phyloP scores from a whole-genome alignment of 306 rosid species.

The Prunus persica region Prunus_persica_NCBIv2 NC_034012.1:4482001-4482500 shows the following conservation, averaged over 20 bases:
- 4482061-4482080: neutral
- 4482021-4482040: neutral
- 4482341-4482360: slow-evolving; percentile 88
- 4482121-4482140: slow-evolving; percentile 59
- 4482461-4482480: slow-evolving; percentile 28
- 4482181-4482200: slow-evolving; percentile 76
- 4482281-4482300: slow-evolving; percentile 99
- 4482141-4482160: slow-evolving; percentile 77
- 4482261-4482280: slow-evolving; percentile 89
- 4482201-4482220: slow-evolving; percentile 51
- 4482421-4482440: slow-evolving; percentile 90
- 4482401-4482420: slow-evolving; percentile 82
- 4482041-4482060: neutral
- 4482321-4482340: slow-evolving; percentile 90
- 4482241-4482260: slow-evolving; percentile 94
- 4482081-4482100: neutral
- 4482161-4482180: slow-evolving; percentile 92
- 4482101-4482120: neutral
- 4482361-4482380: slow-evolving; percentile 51
- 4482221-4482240: slow-evolving; percentile 99
- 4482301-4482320: slow-evolving; percentile 79
- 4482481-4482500: neutral
- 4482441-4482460: slow-evolving; percentile 61
- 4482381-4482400: slow-evolving; percentile 52
- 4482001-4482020: neutral